Evolutionary conservation across 345 rosid species (phyloP).

Genomic region (Pugionium cornutum): DNA sequence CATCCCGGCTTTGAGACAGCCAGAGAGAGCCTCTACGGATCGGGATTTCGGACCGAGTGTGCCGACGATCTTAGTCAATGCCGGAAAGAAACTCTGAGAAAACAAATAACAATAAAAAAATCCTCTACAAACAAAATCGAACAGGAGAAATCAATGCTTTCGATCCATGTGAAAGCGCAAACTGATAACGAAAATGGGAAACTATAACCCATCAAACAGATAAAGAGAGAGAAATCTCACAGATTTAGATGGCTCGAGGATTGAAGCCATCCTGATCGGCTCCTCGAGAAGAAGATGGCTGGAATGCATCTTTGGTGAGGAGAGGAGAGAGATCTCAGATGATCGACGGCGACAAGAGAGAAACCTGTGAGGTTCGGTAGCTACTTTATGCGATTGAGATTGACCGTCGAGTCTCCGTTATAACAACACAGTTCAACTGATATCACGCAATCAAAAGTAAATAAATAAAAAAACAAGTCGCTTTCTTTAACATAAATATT

Average conservation of each 20-base stretch:
- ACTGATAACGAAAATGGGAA: neutral
- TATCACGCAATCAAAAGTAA: neutral
- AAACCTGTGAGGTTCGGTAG: slow-evolving; percentile 14
- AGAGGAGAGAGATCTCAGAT: slow-evolving; percentile 34
- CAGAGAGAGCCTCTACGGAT: slow-evolving; percentile 69
- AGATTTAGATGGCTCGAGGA: slow-evolving; percentile 93
- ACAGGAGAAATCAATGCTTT: neutral
- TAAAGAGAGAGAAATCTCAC: slow-evolving; percentile 44
- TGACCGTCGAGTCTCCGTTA: slow-evolving; percentile 29
- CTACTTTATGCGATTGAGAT: slow-evolving; percentile 1
- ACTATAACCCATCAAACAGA: neutral
- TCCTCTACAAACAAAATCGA: neutral
- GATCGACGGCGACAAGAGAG: slow-evolving; percentile 20
- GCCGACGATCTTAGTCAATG: slow-evolving; percentile 95
- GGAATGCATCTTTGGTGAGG: slow-evolving; percentile 68
- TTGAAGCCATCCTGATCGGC: slow-evolving; percentile 98
- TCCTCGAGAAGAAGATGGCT: slow-evolving; percentile 93
- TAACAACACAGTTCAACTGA: slow-evolving; percentile 9
- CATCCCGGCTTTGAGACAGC: slow-evolving; percentile 91
- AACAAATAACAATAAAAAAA: slow-evolving; percentile 10
- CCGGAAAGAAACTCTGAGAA: slow-evolving; percentile 85
- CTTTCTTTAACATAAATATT: neutral
- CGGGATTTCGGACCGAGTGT: slow-evolving; percentile 87
- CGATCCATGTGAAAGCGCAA: slow-evolving; percentile 7
- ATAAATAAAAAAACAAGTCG: neutral